phyloP scores from a whole-genome alignment of 805 yeast species.

The Metschnikowia drakensbergensis region DNA sequence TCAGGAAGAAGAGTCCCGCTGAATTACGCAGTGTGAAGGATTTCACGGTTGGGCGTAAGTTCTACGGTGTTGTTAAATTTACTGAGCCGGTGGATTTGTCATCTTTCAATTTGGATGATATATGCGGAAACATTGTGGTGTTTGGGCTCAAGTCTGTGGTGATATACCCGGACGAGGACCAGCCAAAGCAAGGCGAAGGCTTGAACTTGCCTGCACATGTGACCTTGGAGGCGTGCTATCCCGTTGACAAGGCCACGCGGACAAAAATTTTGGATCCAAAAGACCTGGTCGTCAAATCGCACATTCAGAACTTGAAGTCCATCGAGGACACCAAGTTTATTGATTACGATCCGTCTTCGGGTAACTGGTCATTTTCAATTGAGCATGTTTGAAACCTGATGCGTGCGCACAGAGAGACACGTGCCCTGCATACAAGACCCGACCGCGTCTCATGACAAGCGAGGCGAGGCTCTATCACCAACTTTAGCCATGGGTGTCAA shows the following conservation, averaged over 20 bases:
- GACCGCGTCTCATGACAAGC: constrained; percentile 6
- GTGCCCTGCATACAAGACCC: constrained; percentile 11
- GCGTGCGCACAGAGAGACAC: neutral
- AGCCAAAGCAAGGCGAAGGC: constrained; percentile 65
- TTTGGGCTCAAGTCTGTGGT: constrained; percentile 59
- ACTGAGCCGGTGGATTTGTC: constrained; percentile 81
- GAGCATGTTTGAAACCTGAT: constrained; percentile 22
- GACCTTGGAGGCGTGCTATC: constrained; percentile 76
- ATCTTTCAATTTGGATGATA: constrained; percentile 52
- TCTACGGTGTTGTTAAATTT: constrained; percentile 75
- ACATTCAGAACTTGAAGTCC: constrained; percentile 61
- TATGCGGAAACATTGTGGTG: constrained; percentile 61
- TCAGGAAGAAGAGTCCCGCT: constrained; percentile 54
- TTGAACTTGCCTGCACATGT: constrained; percentile 72
- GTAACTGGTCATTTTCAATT: constrained; percentile 64
- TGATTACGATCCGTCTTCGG: constrained; percentile 72
- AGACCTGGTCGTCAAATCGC: constrained; percentile 66
- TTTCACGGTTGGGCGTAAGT: constrained; percentile 74
- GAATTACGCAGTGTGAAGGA: constrained; percentile 61
- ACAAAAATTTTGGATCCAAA: constrained; percentile 73
- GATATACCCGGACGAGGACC: constrained; percentile 66
- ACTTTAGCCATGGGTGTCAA: constrained; percentile 17
- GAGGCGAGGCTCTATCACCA: neutral
- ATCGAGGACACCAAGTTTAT: constrained; percentile 61
- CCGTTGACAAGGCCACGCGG: constrained; percentile 66